Percentiles rank a stretch among this genome's conserved stretches.
Conservation (phyloP, 768 basidiomycete genomes). For the Suillus sp. region DNA sequence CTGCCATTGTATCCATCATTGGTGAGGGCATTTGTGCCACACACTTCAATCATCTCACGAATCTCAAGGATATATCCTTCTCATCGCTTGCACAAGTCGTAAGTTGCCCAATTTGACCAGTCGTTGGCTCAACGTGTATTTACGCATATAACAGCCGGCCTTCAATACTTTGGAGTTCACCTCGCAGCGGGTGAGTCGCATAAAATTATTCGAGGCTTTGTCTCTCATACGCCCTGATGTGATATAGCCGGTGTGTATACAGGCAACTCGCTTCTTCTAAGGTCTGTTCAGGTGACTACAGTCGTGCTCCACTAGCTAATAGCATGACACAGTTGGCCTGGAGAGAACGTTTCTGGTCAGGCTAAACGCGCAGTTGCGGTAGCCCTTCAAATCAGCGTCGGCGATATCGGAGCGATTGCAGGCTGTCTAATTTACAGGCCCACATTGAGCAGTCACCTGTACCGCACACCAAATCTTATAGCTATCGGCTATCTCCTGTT, state of each 20-base stretch:
- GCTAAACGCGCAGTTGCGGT: constrained; percentile 65
- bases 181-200: constrained; percentile 41
- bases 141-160: constrained; percentile 38
- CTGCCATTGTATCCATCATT: constrained; percentile 51
- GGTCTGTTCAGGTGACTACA: constrained; percentile 33
- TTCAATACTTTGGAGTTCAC: constrained; percentile 60
- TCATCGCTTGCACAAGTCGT: constrained; percentile 51
- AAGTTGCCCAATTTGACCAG: constrained; percentile 16
- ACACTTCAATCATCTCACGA: not conserved
- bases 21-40: constrained; percentile 36
- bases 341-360: constrained; percentile 69
- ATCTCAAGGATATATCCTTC: constrained; percentile 52
- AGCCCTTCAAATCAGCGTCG: constrained; percentile 65
- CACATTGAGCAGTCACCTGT: constrained; percentile 45
- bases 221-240: not conserved
- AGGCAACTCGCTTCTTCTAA: constrained; percentile 56
- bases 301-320: not conserved
- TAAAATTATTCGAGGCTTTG: not conserved
- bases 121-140: not conserved
- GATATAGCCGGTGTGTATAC: constrained; percentile 52
- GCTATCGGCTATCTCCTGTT: constrained; percentile 61
- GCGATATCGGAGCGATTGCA: constrained; percentile 60
- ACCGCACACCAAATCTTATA: constrained; percentile 58
- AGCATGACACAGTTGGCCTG: constrained; percentile 47
- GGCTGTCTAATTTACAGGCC: constrained; percentile 60